Conservation (phyloP, 2,329 filamentous ascomycete species). For the Orbilia quercus region DNA sequence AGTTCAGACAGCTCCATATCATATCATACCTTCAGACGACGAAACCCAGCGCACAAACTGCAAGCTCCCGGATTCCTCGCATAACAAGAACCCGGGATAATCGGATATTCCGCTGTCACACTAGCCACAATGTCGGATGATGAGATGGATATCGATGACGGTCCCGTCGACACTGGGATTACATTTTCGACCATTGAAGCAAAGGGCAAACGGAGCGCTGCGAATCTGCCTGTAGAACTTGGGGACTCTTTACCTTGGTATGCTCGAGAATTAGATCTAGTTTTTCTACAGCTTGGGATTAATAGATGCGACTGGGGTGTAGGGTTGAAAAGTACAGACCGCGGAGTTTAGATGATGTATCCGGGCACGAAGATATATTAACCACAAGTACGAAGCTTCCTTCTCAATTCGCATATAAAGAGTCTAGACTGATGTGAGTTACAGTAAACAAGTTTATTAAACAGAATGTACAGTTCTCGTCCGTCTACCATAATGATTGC, state of each 20-base stretch:
- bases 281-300: neutral
- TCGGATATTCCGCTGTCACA: neutral
- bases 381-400: constrained; percentile 72
- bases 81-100: neutral
- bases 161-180: constrained; percentile 66
- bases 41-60: neutral
- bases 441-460: constrained; percentile 92
- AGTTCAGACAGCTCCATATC: neutral
- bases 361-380: constrained; percentile 95
- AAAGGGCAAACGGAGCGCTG: constrained; percentile 91
- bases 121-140: constrained; percentile 69
- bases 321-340: constrained; percentile 98
- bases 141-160: constrained; percentile 73
- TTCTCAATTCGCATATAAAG: neutral
- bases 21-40: neutral
- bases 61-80: neutral
- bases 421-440: constrained; percentile 4
- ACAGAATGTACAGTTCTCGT: constrained; percentile 72
- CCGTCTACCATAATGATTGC: neutral
- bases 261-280: constrained; percentile 52
- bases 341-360: constrained; percentile 87
- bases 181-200: constrained; percentile 76
- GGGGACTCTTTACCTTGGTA: constrained; percentile 95
- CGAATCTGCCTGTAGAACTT: constrained; percentile 91
- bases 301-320: constrained; percentile 56